A percentile compares a stretch with the other conserved stretches of the same genome.
phyloP scores from a whole-genome alignment of 108 stramenopile species.

The Cyclotella atomus region DNA sequence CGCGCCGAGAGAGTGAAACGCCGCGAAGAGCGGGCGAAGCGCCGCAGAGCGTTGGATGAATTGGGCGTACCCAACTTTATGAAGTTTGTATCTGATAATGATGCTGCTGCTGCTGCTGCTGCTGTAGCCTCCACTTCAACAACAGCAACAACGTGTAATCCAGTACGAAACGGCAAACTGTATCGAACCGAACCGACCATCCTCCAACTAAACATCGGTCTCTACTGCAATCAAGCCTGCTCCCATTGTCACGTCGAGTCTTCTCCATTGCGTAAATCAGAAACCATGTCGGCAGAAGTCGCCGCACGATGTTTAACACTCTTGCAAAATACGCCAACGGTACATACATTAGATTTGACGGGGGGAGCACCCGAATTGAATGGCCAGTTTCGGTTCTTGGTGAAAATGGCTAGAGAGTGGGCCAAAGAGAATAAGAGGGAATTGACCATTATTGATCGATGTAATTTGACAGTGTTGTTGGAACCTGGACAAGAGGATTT shows the following conservation, averaged over 20 bases:
- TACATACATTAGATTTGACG: slow-evolving; percentile 93
- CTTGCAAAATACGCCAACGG: slow-evolving; percentile 72
- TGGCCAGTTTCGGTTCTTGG: slow-evolving; percentile 87
- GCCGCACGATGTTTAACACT: slow-evolving; percentile 89
- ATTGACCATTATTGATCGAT: slow-evolving; percentile 95
- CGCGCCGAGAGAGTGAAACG: slow-evolving; percentile 85
- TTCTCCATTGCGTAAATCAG: slow-evolving; percentile 88
- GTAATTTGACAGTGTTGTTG: slow-evolving; percentile 95
- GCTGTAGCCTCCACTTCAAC: slow-evolving; percentile 3
- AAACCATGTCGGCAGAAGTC: slow-evolving; percentile 89
- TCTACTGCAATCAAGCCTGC: slow-evolving; percentile 98
- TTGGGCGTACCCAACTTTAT: slow-evolving; percentile 85
- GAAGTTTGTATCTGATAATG: slow-evolving; percentile 61
- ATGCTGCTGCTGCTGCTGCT: slow-evolving; percentile 10
- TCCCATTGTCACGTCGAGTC: slow-evolving; percentile 94
- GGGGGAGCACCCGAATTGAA: slow-evolving; percentile 98
- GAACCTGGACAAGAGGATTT: slow-evolving; percentile 96
- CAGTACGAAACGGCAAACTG: slow-evolving; percentile 27
- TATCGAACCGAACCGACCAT: slow-evolving; percentile 53
- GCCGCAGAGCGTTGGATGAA: slow-evolving; percentile 87
- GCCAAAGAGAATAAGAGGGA: slow-evolving; percentile 54
- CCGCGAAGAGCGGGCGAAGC: slow-evolving; percentile 82
- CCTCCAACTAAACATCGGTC: slow-evolving; percentile 96
- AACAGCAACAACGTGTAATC: no score
- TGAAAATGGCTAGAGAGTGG: slow-evolving; percentile 77